Evolutionary conservation across 23 red algal species (phyloP).

Genomic region (Gracilaria gracilis): DNA sequence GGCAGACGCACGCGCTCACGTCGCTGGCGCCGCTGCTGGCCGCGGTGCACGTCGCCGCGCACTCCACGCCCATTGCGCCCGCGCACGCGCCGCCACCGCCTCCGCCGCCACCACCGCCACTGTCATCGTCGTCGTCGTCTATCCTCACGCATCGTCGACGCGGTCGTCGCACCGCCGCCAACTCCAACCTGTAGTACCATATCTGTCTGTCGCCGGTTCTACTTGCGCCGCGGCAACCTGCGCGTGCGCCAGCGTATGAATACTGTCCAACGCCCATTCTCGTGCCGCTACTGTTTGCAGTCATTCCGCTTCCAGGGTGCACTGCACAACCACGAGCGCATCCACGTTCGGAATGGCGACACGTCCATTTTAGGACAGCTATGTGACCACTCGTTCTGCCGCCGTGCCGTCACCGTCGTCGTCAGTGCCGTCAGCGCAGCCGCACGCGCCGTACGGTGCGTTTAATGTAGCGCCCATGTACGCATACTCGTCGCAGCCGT

Average conservation of each 20-base stretch:
- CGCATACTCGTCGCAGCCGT: not conserved
- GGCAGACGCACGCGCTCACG: not conserved
- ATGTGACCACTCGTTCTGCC: not conserved
- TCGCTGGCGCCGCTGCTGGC: not conserved
- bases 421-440: not conserved
- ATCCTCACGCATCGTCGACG: not conserved
- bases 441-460: not conserved
- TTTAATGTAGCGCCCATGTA: not conserved
- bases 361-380: not conserved
- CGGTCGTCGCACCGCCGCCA: conserved; percentile 18
- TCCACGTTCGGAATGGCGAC: conserved; percentile 32
- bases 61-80: not conserved
- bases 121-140: not conserved
- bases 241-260: conserved; percentile 70
- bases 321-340: conserved; percentile 52
- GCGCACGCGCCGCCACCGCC: not conserved
- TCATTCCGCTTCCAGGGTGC: conserved; percentile 64
- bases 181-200: conserved; percentile 38
- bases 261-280: conserved; percentile 72
- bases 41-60: not conserved
- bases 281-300: conserved; percentile 54
- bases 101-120: not conserved
- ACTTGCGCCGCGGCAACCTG: conserved; percentile 75
- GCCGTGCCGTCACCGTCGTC: too few species aligned
- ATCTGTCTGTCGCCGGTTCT: conserved; percentile 45